Base-by-base conservation (phyloP, 352 stramenopile species). In the Saprolegnia diclina region DNA sequence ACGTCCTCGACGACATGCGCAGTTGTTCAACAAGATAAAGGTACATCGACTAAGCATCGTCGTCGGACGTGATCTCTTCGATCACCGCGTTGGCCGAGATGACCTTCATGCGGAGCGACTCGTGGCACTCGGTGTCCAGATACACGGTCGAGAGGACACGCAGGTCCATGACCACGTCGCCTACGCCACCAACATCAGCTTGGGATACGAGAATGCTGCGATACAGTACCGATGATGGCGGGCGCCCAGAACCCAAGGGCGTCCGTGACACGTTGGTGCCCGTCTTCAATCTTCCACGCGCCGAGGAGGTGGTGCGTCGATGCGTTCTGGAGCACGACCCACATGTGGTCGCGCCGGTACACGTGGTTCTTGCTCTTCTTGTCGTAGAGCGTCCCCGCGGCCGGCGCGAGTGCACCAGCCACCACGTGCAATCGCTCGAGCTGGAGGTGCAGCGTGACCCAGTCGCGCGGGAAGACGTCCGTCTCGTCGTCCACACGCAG, bases 131-230 rank as follows among this genome's bases (percentile, higher is more conserved):
- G 13, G 42, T 42, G 63, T 81, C 82, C 11, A 94, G 65, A 73
- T 92, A 92, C 53, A 76, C 71, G 0, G 77, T 75, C 22, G 79
- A 88, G 56, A 90, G 62, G 3, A 83, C 85, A n/a, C 83, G 80
- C n/a, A 92, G 66, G 46, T 94, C 85, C 22, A 94, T 68, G 37
- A 90, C 77, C 74, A 90, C 90, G 38, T 85, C 83, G 72, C 82
- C 85, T 80, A 69, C 22, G 29, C 4, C 11, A 40, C 35, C 22
- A 5, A 0, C n/a, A 42, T 35, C 29, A 56, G 54, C 52, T 46
- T 14, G 16, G 10, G 24, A 21, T 7, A 48, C 61, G 11, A 18
- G 21, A 5, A 16, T 55, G 35, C 68, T 10, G 42, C 55, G 44
- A 53, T 18, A 11, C 26, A 18, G 24, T 81, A 90, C 82, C 79